Conservation (phyloP, 768 basidiomycete genomes). For the Cyathus striatus region DNA sequence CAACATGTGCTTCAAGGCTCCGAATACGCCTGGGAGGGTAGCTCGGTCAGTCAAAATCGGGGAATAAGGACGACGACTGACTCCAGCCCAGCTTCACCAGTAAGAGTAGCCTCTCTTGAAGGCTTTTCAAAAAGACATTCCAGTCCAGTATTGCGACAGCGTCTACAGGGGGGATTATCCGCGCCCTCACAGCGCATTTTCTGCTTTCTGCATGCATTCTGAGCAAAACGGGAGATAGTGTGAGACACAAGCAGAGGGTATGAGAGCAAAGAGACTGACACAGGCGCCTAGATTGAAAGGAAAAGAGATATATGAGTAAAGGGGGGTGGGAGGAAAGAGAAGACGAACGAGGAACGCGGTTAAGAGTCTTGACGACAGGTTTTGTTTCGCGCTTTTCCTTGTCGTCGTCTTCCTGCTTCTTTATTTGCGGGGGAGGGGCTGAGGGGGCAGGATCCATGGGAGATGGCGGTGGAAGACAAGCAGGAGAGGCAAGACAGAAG, state of each 20-base stretch:
- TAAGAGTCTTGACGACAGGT: constrained; percentile 72
- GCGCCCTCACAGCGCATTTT: constrained; percentile 98
- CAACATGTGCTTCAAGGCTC: constrained; percentile 81
- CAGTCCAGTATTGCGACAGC: constrained; percentile 84
- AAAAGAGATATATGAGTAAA: constrained; percentile 11
- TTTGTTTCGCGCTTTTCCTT: constrained; percentile 64
- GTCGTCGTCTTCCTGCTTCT: constrained; percentile 57
- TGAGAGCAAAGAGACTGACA: constrained; percentile 36
- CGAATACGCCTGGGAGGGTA: constrained; percentile 68
- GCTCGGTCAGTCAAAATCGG: constrained; percentile 12
- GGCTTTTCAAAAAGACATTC: constrained; percentile 97
- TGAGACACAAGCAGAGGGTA: constrained; percentile 8
- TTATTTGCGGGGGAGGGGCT: constrained; percentile 38
- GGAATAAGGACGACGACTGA: constrained; percentile 41
- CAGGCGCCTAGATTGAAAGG: constrained; percentile 60
- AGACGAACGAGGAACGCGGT: constrained; percentile 80
- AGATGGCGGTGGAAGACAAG: constrained; percentile 17
- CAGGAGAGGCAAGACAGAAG: constrained; percentile 17
- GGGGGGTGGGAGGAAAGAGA: constrained; percentile 12
- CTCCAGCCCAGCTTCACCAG: constrained; percentile 88
- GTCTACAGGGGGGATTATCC: constrained; percentile 93
- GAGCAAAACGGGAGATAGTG: constrained; percentile 13
- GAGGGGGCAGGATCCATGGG: constrained; percentile 29
- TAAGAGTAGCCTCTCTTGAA: constrained; percentile 77
- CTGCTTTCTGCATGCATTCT: constrained; percentile 95